Evolutionary conservation across 1,284 basidiomycete genomes (phyloP), one percentile per base, ranked within the genome.

Genomic region (Blastosporella zonata): DNA sequence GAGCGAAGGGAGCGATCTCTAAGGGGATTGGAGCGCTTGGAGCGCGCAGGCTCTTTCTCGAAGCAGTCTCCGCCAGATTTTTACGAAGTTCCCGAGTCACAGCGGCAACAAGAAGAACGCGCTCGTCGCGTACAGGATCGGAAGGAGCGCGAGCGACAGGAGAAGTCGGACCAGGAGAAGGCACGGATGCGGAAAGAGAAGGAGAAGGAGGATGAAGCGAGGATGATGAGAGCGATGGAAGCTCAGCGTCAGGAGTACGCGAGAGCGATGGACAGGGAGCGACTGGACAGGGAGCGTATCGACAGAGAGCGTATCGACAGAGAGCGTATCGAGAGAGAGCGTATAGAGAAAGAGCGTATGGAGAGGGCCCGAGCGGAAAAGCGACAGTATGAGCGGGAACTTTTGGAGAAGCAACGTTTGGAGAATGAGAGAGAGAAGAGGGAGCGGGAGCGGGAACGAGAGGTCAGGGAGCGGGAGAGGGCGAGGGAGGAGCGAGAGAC

Each of bases 101-200:
- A 35, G 38, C 28, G 10, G 13, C 41, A 43, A 41, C 46, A 47
- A 17, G 46, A 47, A 20, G 46, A 47, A 27, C 28, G 27, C 12
- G 46, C 33, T 27, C 46, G 39, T 25, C 49, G 43, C 21, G 47
- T 47, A 12, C 18, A 41, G 37, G 52, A 53, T 18, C 39, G 48
- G 6, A 49, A 52, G 20, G 51, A 41, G 17, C 48, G 42, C 8
- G 52, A 49, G 17, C 27, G 52, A 12, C 46, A 33, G 39, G 49
- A 36, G 41, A 47, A 43, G 25, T 22, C 21, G 20, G 40, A 47
- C 3, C 35, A 28, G 29, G 41, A 51, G 2, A 43, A 31, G 38
- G 36, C 34, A 46, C 34, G 35, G 15, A 20, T 23, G 29, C 22
- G 33, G 31, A 40, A 50, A 13, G 40, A 47, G 18, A 28, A 22